These are phyloP conservation scores for Cetraspora pellucida DNA, from an alignment of 192 early-diverging fungal species.

Conservation along the genomic window DNA sequence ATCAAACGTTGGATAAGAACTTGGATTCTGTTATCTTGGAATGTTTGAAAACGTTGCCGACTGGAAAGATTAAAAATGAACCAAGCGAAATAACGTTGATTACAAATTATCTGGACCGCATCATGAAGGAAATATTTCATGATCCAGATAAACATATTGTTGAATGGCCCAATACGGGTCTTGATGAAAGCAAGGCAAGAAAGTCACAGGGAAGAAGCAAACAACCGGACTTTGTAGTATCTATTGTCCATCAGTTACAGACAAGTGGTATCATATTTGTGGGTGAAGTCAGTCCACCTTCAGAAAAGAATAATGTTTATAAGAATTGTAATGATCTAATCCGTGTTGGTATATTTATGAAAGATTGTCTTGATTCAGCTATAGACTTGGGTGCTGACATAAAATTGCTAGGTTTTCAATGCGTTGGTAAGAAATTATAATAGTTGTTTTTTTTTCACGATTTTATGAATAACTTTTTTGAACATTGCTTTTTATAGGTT, in stretches of 20 bases:
- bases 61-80: not conserved
- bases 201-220: not conserved
- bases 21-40: not conserved
- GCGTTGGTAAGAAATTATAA: conserved; percentile 27
- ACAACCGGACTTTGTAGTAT: conserved; percentile 26
- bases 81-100: not conserved
- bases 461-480: conserved; percentile 10
- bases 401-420: conserved; percentile 20
- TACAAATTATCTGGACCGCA: conserved; percentile 23
- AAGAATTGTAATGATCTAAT: conserved; percentile 17
- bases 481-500: not conserved
- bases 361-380: conserved; percentile 2
- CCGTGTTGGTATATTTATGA: not conserved
- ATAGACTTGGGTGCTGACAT: not conserved
- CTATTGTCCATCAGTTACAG: conserved; percentile 14
- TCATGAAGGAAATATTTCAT: conserved; percentile 6
- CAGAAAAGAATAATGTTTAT: conserved; percentile 12
- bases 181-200: conserved; percentile 7
- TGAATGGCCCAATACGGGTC: conserved; percentile 20
- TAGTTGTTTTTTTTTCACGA: not conserved
- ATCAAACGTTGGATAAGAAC: not conserved
- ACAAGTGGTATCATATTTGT: conserved; percentile 15
- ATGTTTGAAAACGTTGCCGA: not conserved
- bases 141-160: conserved; percentile 26
- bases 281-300: conserved; percentile 24